Evolutionary conservation across 1,284 basidiomycete species (phyloP).

Genomic region (Austroboletus niveus): DNA sequence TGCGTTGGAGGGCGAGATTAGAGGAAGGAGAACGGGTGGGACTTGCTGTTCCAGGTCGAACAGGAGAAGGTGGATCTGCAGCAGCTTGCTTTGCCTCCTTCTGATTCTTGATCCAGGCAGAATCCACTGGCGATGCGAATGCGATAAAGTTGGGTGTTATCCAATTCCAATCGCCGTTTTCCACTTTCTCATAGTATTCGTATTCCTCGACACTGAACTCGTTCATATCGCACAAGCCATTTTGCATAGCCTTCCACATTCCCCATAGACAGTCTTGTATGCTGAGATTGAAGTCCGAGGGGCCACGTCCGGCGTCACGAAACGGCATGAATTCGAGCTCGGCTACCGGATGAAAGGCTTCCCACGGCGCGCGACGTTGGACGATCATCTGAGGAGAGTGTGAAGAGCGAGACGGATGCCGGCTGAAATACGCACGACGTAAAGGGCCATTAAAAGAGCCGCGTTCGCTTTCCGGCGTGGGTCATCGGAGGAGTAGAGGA

Average conservation of each 20-base stretch:
- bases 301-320: constrained; percentile 92
- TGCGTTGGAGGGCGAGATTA: constrained; percentile 68
- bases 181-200: constrained; percentile 91
- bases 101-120: constrained; percentile 69
- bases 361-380: constrained; percentile 88
- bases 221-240: constrained; percentile 87
- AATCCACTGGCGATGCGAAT: constrained; percentile 91
- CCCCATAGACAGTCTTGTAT: constrained; percentile 97
- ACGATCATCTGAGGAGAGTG: constrained; percentile 78
- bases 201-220: constrained; percentile 90
- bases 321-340: constrained; percentile 93
- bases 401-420: constrained; percentile 18
- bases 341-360: constrained; percentile 91
- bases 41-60: constrained; percentile 24
- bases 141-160: constrained; percentile 91
- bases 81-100: constrained; percentile 62
- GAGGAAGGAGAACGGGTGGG: constrained; percentile 30
- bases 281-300: constrained; percentile 89
- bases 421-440: constrained; percentile 59
- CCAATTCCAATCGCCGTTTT: constrained; percentile 99
- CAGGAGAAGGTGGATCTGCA: constrained; percentile 37
- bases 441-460: constrained; percentile 88
- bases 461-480: constrained; percentile 91
- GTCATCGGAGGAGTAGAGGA: constrained; percentile 87
- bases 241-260: constrained; percentile 90